Conservation (phyloP, 208 protist species). For the Crithidia brevicula region DNA sequence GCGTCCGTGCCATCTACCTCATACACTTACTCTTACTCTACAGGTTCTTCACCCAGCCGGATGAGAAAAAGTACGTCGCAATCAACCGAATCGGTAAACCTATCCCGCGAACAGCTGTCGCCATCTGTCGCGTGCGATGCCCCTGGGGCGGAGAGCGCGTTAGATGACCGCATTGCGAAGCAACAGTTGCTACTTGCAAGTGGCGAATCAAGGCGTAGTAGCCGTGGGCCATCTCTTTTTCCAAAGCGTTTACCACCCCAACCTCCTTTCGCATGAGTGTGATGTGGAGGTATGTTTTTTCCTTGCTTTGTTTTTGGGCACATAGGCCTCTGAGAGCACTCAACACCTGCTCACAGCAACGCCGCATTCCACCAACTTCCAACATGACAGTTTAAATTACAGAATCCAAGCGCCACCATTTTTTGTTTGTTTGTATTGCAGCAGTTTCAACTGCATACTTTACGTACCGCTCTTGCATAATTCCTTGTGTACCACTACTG, state of each 20-base stretch:
- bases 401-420: too few relatives aligned
- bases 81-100: not conserved
- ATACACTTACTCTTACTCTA: not conserved
- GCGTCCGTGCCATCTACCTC: not conserved
- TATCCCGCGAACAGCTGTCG: not conserved
- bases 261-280: not conserved
- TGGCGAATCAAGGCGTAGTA: not conserved
- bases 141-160: not conserved
- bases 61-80: not conserved
- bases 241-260: slow-evolving; percentile 2
- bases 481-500: too few relatives aligned
- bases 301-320: too few relatives aligned
- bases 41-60: not conserved
- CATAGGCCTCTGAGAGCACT: too few relatives aligned
- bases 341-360: too few relatives aligned
- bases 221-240: not conserved
- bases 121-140: not conserved
- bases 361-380: too few relatives aligned
- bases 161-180: slow-evolving; percentile 13
- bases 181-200: slow-evolving; percentile 18
- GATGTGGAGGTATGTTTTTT: too few relatives aligned
- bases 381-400: too few relatives aligned
- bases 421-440: too few relatives aligned
- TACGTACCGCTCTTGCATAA: too few relatives aligned
- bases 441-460: too few relatives aligned